Evolutionary conservation across 495 filamentous ascomycete genomes (phyloP).

Genomic region (Arthonia radiata): DNA sequence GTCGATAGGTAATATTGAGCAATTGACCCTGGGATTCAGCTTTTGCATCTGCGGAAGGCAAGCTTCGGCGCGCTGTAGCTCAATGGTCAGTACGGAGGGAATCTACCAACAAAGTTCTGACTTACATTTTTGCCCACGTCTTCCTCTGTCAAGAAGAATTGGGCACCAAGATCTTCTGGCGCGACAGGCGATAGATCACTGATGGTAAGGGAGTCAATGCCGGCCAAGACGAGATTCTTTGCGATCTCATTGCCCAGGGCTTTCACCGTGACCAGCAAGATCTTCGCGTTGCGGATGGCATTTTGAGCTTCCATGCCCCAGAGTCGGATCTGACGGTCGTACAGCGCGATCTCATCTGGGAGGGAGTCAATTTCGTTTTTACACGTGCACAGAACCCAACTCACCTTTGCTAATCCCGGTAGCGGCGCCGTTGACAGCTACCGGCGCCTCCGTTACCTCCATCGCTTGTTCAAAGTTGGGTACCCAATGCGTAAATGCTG

Average conservation of each 20-base stretch:
- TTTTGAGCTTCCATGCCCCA: constrained; percentile 93
- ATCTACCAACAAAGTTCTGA: neutral
- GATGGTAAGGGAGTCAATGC: constrained; percentile 77
- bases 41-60: constrained; percentile 52
- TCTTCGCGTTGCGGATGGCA: constrained; percentile 67
- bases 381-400: neutral
- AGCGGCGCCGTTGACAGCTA: neutral
- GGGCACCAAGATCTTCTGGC: constrained; percentile 60
- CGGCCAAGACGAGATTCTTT: constrained; percentile 90
- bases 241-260: constrained; percentile 88
- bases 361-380: neutral
- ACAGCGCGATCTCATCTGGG: constrained; percentile 85
- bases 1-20: constrained; percentile 28
- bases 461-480: neutral
- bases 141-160: constrained; percentile 61
- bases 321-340: constrained; percentile 93
- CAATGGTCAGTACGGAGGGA: neutral
- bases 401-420: neutral
- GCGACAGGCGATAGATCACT: constrained; percentile 56
- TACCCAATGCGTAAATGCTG: neutral
- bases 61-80: constrained; percentile 48
- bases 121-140: constrained; percentile 54
- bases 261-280: constrained; percentile 68
- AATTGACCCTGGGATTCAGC: constrained; percentile 72
- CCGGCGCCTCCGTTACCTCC: neutral